A percentile compares a stretch with the other conserved stretches of the same genome.
Conservation (phyloP, 257 asterid genomes). For the Linaria vulgaris region DNA sequence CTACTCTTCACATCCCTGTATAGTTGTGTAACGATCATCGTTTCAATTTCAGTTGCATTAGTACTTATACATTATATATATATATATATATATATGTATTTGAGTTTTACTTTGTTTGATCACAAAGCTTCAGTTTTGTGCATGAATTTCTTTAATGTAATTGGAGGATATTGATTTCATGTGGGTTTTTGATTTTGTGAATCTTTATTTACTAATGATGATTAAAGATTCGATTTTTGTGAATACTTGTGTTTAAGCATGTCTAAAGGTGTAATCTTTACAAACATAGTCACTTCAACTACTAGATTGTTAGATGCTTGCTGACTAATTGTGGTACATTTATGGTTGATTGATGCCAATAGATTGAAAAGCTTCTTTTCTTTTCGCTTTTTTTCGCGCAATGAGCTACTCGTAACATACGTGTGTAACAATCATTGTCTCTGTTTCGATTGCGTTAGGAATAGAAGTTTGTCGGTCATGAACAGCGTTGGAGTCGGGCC, state of each 20-base stretch:
- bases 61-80: no score
- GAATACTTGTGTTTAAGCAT: neutral
- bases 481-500: constrained; percentile 42
- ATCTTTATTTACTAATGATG: constrained; percentile 13
- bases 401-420: neutral
- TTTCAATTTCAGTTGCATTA: constrained; percentile 10
- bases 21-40: constrained; percentile 3
- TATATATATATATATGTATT: no score
- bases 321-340: neutral
- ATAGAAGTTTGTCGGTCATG: constrained; percentile 44
- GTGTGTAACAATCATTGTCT: constrained; percentile 14
- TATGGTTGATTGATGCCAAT: neutral
- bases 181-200: constrained; percentile 15
- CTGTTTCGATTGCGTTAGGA: constrained; percentile 14
- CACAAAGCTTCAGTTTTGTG: no score
- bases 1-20: neutral
- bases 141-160: no score
- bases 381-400: neutral
- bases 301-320: neutral
- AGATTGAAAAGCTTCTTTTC: constrained; percentile 1
- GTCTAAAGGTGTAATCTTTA: neutral
- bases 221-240: constrained; percentile 1
- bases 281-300: constrained; percentile 12
- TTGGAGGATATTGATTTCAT: no score
- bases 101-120: no score